Evolutionary conservation across 176 grass and related monocot genomes (phyloP).

Genomic region (Cenchrus americanus): DNA sequence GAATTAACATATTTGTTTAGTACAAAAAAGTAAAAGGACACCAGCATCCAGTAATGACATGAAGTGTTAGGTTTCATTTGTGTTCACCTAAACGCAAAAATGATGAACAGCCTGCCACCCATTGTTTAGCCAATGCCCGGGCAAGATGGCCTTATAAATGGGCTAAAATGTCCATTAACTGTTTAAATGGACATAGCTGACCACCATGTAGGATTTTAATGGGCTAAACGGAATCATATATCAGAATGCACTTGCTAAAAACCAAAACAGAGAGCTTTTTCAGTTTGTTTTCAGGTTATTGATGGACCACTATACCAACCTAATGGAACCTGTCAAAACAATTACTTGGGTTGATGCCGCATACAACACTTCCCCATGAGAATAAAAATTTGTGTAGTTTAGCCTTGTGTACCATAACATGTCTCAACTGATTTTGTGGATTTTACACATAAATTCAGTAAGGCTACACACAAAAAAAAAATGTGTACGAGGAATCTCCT

Average conservation of each 20-base stretch:
- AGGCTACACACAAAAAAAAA: not conserved
- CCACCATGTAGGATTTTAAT: no score
- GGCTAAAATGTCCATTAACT: no score
- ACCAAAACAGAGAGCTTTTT: constrained; percentile 20
- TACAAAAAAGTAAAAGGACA: constrained; percentile 1
- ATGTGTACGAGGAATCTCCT: not conserved
- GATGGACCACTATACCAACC: not conserved
- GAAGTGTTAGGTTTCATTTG: not conserved
- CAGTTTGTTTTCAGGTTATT: constrained; percentile 26
- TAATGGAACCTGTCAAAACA: not conserved
- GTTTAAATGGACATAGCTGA: no score
- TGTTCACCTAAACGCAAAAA: no score
- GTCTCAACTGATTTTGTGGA: constrained; percentile 26
- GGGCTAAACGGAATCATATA: not conserved
- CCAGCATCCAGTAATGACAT: constrained; percentile 17
- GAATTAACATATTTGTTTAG: not conserved
- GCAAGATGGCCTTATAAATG: no score
- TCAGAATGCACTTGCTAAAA: constrained; percentile 2
- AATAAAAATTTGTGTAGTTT: not conserved
- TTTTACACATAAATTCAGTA: constrained; percentile 19
- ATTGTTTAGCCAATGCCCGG: no score
- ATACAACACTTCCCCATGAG: not conserved
- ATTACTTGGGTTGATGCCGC: not conserved
- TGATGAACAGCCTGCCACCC: no score
- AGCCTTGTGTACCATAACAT: not conserved